phyloP scores from a whole-genome alignment of 768 basidiomycete species.

The Lentinula raphanica region DNA sequence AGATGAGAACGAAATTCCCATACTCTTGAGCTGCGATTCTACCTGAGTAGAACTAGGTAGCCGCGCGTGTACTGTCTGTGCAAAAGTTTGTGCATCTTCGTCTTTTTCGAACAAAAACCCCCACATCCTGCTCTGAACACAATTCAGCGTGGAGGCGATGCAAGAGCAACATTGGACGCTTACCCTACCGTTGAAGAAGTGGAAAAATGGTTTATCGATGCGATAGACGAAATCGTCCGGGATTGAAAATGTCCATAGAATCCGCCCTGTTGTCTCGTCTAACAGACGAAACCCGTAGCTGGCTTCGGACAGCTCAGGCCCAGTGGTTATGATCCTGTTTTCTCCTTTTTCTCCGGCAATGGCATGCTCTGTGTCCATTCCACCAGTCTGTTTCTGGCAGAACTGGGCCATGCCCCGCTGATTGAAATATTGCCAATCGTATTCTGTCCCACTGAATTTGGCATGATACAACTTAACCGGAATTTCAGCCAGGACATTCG shows the following conservation, averaged over 20 bases:
- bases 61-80: constrained; percentile 27
- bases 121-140: constrained; percentile 42
- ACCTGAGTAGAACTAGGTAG: constrained; percentile 18
- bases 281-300: constrained; percentile 62
- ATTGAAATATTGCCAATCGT: constrained; percentile 8
- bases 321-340: not conserved
- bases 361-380: not conserved
- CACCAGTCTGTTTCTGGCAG: not conserved
- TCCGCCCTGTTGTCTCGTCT: constrained; percentile 50
- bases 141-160: not conserved
- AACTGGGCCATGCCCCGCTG: constrained; percentile 2
- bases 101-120: constrained; percentile 50
- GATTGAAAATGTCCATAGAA: constrained; percentile 66
- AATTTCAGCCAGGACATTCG: not conserved
- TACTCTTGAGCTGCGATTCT: constrained; percentile 6
- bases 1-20: not conserved
- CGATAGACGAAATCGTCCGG: constrained; percentile 62
- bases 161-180: constrained; percentile 23
- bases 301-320: not conserved
- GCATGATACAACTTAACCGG: constrained; percentile 5
- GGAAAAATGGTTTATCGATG: constrained; percentile 88
- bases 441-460: not conserved
- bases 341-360: no score
- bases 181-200: constrained; percentile 83
- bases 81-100: constrained; percentile 38